A percentile compares a stretch with the other conserved stretches of the same genome.
Conservation (phyloP, 306 rosid species). For the Quercus rubra region DNA sequence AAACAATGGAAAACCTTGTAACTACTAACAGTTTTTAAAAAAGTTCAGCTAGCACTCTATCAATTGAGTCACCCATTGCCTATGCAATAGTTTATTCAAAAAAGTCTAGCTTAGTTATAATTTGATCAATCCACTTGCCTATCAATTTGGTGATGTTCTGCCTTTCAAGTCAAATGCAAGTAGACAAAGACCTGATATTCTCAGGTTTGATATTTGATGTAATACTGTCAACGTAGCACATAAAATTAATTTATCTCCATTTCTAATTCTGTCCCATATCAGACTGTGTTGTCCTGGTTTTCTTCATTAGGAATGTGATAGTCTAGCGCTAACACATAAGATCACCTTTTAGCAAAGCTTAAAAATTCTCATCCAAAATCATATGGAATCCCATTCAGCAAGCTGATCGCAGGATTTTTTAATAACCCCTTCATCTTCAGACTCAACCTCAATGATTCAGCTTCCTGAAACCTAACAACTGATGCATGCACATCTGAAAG, state of each 20-base stretch:
- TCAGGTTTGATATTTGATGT: background rate
- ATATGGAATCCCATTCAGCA: background rate
- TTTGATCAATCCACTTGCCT: too few relatives aligned
- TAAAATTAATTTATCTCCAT: background rate
- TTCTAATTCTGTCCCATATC: background rate
- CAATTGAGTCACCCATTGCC: too few relatives aligned
- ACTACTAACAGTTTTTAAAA: too few relatives aligned
- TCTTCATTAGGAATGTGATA: background rate
- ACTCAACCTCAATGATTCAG: background rate
- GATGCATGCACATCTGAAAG: constrained; percentile 18
- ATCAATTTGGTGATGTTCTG: too few relatives aligned
- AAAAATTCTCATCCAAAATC: background rate
- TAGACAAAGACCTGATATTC: background rate
- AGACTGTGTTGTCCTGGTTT: background rate
- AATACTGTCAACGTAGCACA: background rate
- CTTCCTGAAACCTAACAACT: constrained; percentile 17
- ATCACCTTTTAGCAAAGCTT: background rate
- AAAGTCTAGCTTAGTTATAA: too few relatives aligned
- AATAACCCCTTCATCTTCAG: background rate
- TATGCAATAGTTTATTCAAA: too few relatives aligned
- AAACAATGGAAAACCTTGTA: too few relatives aligned
- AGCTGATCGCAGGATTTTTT: constrained; percentile 10
- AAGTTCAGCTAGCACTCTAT: too few relatives aligned
- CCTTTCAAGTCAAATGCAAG: background rate
- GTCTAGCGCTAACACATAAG: background rate